These are phyloP conservation scores for Allantophomopsis cytisporea DNA, from an alignment of 2,329 filamentous ascomycete genomes.

Conservation along the genomic window DNA sequence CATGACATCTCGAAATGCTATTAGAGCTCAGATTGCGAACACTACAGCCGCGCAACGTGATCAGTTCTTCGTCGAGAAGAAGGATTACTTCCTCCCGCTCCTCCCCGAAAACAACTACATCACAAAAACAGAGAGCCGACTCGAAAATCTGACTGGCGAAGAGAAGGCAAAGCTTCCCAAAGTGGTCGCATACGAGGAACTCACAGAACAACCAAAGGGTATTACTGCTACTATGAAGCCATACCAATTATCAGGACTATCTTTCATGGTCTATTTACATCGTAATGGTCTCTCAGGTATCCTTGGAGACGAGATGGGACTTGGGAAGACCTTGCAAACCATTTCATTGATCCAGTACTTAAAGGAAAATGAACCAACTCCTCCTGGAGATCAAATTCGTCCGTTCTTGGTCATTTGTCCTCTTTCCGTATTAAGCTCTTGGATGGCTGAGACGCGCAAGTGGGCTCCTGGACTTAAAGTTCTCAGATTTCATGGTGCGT, in stretches of 20 bases:
- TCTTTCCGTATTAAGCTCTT: constrained; percentile 32
- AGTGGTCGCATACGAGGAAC: constrained; percentile 13
- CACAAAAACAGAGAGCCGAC: constrained; percentile 15
- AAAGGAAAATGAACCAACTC: constrained; percentile 22
- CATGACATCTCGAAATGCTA: constrained; percentile 12
- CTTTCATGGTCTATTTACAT: constrained; percentile 31
- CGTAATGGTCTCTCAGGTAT: constrained; percentile 29
- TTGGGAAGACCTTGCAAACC: constrained; percentile 34
- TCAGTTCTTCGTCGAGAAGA: constrained; percentile 19
- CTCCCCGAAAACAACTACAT: constrained; percentile 20
- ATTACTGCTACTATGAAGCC: constrained; percentile 35
- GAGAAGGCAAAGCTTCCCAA: constrained; percentile 11
- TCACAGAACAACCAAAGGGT: constrained; percentile 13
- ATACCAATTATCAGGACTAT: constrained; percentile 34
- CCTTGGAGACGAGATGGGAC: constrained; percentile 34
- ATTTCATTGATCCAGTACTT: constrained; percentile 33
- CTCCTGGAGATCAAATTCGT: constrained; percentile 17
- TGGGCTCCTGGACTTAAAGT: constrained; percentile 32
- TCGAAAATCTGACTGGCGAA: constrained; percentile 8
- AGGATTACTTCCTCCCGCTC: constrained; percentile 17
- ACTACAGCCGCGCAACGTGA: constrained; percentile 15
- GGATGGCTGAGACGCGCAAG: constrained; percentile 30
- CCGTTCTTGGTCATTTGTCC: constrained; percentile 34
- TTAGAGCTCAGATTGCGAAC: constrained; percentile 15
- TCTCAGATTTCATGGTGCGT: constrained; percentile 27